phyloP scores from a whole-genome alignment of 2,329 filamentous ascomycete species.

The Epichloe uncinata region DNA sequence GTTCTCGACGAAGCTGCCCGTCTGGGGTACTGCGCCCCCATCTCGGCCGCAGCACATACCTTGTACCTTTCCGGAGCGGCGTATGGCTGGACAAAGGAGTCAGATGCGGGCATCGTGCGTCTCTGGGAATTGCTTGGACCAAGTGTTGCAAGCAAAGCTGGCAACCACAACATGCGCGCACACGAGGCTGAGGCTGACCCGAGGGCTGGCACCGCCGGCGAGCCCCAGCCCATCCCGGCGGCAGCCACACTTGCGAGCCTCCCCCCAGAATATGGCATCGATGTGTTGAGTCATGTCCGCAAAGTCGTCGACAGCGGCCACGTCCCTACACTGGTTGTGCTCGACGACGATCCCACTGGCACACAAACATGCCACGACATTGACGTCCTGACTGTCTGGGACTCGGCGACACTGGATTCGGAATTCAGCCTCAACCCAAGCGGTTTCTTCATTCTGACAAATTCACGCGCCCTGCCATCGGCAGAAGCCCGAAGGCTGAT shows the following conservation, averaged over 20 bases:
- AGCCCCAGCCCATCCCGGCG: constrained; percentile 8
- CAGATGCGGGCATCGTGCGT: constrained; percentile 21
- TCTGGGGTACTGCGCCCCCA: constrained; percentile 15
- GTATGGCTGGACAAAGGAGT: constrained; percentile 19
- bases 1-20: constrained; percentile 19
- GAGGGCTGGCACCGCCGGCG: not conserved
- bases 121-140: constrained; percentile 23
- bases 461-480: constrained; percentile 39
- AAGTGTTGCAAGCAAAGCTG: constrained; percentile 8
- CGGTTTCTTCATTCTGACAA: constrained; percentile 48
- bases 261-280: constrained; percentile 10
- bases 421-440: constrained; percentile 27
- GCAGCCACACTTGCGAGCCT: constrained; percentile 11
- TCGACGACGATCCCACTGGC: constrained; percentile 45
- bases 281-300: constrained; percentile 11
- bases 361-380: constrained; percentile 48
- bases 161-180: not conserved
- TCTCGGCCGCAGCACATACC: constrained; percentile 18
- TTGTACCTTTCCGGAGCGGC: constrained; percentile 20
- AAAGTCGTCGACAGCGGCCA: constrained; percentile 9
- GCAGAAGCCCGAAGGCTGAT: constrained; percentile 32
- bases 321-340: constrained; percentile 24
- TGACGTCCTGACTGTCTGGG: constrained; percentile 40
- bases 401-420: constrained; percentile 26
- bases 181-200: not conserved